phyloP scores from a whole-genome alignment of 768 basidiomycete species.

The Macrolepiota dolichaula region DNA sequence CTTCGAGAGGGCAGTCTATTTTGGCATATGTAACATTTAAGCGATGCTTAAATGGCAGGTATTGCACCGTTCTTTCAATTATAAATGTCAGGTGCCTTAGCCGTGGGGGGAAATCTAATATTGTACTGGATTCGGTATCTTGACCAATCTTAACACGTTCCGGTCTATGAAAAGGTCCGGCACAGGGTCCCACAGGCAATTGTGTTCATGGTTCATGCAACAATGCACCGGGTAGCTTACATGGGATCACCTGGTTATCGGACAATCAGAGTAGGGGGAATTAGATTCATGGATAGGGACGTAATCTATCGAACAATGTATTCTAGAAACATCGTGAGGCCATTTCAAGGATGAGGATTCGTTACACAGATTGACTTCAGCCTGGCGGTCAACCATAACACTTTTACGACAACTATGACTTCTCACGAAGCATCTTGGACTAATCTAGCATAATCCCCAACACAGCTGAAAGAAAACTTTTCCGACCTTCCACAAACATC shows the following conservation, averaged over 20 bases:
- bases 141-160: no score
- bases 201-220: neutral
- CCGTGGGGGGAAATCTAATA: no score
- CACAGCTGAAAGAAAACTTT: neutral
- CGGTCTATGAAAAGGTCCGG: neutral
- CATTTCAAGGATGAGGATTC: neutral
- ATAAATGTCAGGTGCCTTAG: no score
- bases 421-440: neutral
- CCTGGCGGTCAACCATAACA: neutral
- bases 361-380: neutral
- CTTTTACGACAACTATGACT: neutral
- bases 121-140: no score
- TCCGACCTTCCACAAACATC: neutral
- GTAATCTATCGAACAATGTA: neutral
- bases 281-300: neutral
- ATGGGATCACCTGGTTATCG: no score
- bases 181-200: neutral
- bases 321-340: neutral
- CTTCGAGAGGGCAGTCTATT: no score
- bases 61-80: no score
- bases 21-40: no score
- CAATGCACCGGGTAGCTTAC: no score
- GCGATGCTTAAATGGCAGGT: no score
- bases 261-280: no score
- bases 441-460: neutral